Conservation (phyloP, 306 rosid genomes). For the Ziziphus jujuba region DNA sequence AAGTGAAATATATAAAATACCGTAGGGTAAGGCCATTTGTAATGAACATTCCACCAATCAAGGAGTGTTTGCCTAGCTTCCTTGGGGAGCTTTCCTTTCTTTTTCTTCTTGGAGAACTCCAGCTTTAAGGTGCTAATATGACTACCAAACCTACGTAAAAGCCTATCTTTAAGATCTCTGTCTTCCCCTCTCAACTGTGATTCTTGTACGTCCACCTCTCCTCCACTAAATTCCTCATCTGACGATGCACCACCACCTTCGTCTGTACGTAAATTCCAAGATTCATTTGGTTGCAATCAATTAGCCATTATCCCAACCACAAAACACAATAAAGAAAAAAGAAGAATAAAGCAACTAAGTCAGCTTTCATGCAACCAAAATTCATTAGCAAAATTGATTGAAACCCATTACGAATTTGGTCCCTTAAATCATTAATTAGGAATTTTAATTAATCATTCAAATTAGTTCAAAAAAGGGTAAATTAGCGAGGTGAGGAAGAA, state of each 20-base stretch:
- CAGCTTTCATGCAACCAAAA: no score
- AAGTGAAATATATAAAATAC: slow-evolving; percentile 33
- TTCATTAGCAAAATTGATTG: no score
- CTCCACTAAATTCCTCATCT: slow-evolving; percentile 69
- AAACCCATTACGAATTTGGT: no score
- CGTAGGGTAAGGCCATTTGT: slow-evolving; percentile 99
- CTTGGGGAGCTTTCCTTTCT: slow-evolving; percentile 90
- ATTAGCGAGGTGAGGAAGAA: no score
- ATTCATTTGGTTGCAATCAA: no score
- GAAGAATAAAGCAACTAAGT: no score
- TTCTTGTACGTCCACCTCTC: slow-evolving; percentile 65
- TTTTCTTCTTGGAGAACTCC: slow-evolving; percentile 86
- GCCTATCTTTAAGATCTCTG: slow-evolving; percentile 78
- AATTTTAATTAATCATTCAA: no score
- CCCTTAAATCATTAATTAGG: no score
- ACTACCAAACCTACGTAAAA: slow-evolving; percentile 79
- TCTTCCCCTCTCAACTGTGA: slow-evolving; percentile 54
- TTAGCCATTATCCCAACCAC: no score
- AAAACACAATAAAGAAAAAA: background rate
- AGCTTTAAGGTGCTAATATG: slow-evolving; percentile 74
- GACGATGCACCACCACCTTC: slow-evolving; percentile 74
- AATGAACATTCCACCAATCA: slow-evolving; percentile 89
- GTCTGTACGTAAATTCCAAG: no score
- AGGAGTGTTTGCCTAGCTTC: slow-evolving; percentile 84
- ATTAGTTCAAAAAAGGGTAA: no score